Evolutionary conservation across 495 filamentous ascomycete genomes (phyloP), one percentile per base, ranked within the genome.

Genomic region (Zalerion maritima): DNA sequence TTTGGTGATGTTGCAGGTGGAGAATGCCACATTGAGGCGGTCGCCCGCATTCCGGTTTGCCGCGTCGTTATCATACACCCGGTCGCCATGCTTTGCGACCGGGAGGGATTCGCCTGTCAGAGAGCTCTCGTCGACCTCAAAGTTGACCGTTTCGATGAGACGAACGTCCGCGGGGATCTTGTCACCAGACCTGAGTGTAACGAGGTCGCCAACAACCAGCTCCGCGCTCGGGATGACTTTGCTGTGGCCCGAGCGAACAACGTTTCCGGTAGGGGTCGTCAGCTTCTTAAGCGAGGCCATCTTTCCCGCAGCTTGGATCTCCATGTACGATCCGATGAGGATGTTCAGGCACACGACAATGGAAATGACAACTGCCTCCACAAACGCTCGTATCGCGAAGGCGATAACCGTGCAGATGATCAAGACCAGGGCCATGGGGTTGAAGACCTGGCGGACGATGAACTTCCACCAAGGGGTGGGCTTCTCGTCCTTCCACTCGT

Each of bases 181-280:
- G 51, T 87, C 82, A 18, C 82, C 82, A 42, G 81, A 81, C 62
- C 82, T 84, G 24, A 91, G 50, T 28, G 76, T 64, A 24, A 83
- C 59, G 43, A 89, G 67, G 36, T 92, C 84, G 18, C 84, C 84
- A n/a, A 81, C 77, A 3, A 87, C 75, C 18, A 82, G 52, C 5
- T 69, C 64, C 18, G 67, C 64, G 2, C 76, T 69, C 34, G 73
- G 69, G 29, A 81, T 50, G 19, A 57, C 66, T 28, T 55, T 49
- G 31, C 63, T 50, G 25, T 64, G 49, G 4, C 70, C 71, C 14
- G 50, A 46, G 12, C 79, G 71, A 14, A 83, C 50, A 19, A 72
- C 75, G 28, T 60, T 69, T 37, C 74, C 78, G 30, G 71, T 64
- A 9, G 78, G 78, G 7, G 78, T 75, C 5, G 72, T 73, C 3